Evolutionary conservation across 345 rosid species (phyloP).

Genomic region (Citrus medica): DNA sequence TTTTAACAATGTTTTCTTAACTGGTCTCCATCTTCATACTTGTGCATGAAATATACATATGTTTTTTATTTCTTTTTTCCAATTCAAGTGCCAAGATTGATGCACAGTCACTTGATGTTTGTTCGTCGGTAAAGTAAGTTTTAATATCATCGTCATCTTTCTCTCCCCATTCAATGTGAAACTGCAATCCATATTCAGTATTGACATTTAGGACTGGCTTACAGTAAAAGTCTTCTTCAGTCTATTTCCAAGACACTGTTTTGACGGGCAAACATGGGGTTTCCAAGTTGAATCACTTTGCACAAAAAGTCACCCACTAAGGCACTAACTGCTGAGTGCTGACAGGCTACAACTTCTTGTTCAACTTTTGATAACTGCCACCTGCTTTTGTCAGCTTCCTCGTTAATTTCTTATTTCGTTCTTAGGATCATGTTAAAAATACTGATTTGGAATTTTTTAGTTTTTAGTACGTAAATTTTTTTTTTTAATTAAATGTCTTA

Average conservation of each 20-base stretch:
- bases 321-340: not conserved
- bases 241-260: not conserved
- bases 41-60: not conserved
- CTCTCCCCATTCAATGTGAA: not conserved
- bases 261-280: not conserved
- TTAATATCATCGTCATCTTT: not conserved
- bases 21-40: not conserved
- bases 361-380: not conserved
- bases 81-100: not conserved
- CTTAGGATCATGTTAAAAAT: not conserved
- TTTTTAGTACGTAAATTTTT: no score
- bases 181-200: not conserved
- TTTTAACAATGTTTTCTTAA: conserved; percentile 10
- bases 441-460: not conserved
- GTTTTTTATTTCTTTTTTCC: no score
- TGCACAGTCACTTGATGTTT: not conserved
- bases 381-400: not conserved
- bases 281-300: not conserved
- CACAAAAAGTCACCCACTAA: not conserved
- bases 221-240: not conserved
- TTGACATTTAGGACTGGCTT: not conserved
- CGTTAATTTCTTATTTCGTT: no score
- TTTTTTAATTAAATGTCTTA: no score
- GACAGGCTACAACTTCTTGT: not conserved
- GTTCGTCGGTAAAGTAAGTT: not conserved